Evolutionary conservation across 768 basidiomycete genomes (phyloP), one percentile per base, ranked within the genome.

Genomic region (Mrakia gelida): DNA sequence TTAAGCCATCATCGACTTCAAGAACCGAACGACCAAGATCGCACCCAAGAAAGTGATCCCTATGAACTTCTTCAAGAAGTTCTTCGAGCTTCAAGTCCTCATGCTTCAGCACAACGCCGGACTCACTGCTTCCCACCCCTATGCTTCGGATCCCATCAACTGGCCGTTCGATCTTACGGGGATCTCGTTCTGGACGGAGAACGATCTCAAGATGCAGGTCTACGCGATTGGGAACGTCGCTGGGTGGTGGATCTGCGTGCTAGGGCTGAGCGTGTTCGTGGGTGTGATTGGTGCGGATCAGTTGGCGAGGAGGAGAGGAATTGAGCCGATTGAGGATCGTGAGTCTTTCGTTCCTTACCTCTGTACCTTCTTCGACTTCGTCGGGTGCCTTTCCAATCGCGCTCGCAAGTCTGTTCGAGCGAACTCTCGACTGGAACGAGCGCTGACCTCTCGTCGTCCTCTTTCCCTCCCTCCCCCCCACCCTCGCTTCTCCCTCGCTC

Each of bases 101-200:
- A 98, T 98, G 96, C 86, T 98, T 80, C 94, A 97, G 83, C 97
- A 99, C 86, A 99, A 99, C 82, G 95, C 97, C n/a, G 97, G 95
- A 30, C 87, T 99, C 80, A 96, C 94, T 34, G 92, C 94, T n/a
- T 92, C 92, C 6, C 97, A 99, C 83, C 97, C 97, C 61, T 99
- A 99, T 83, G 95, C 97, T 5, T 93, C 92, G 78, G 88, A 88
- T n/a, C 95, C 97, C 8, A 91, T 98, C 85, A 95, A 96, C 83
- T 99, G 97, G 97, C 97, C 97, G 9, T 98, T 98, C 90, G 88
- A 95, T 56, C 85, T 98, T 41, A 93, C 88, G 80, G 97, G 97
- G 71, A 98, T 99, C 86, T 95, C 94, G 83, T 98, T 98, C 88
- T 99, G 97, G 97, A 99, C 97, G 7, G 84, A 86, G 43, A 88